phyloP scores from a whole-genome alignment of 495 filamentous ascomycete species.

The Darksidea phi region DNA sequence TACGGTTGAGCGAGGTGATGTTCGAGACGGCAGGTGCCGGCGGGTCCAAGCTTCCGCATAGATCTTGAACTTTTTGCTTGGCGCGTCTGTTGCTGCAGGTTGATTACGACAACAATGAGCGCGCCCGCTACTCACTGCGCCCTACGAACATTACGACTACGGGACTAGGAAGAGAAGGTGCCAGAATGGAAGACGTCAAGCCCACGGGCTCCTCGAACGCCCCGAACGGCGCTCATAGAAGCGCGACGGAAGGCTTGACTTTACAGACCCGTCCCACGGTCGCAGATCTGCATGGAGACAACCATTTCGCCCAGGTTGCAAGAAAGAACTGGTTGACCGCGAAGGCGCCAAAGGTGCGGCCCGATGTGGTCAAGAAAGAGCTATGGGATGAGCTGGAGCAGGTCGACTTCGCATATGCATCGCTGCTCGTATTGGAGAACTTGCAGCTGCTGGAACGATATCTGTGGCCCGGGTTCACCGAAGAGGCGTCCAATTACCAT shows the following conservation, averaged over 20 bases:
- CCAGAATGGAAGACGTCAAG: slow-evolving; percentile 24
- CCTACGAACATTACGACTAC: background rate
- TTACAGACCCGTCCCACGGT: slow-evolving; percentile 41
- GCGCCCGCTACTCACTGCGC: slow-evolving; percentile 1
- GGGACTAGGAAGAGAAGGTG: slow-evolving; percentile 1
- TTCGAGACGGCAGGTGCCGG: slow-evolving; percentile 23
- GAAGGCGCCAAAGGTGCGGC: slow-evolving; percentile 72
- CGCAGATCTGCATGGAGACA: slow-evolving; percentile 72
- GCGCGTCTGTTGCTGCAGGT: slow-evolving; percentile 1
- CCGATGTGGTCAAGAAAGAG: slow-evolving; percentile 79
- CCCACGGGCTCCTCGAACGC: background rate
- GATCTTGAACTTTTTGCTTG: slow-evolving; percentile 21
- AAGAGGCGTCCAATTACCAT: slow-evolving; percentile 87
- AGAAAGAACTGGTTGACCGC: slow-evolving; percentile 74
- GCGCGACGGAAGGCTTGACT: slow-evolving; percentile 2
- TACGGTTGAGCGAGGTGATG: slow-evolving; percentile 19
- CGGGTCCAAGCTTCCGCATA: slow-evolving; percentile 5
- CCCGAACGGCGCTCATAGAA: slow-evolving; percentile 3
- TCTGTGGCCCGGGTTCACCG: slow-evolving; percentile 89
- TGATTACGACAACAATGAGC: slow-evolving; percentile 16
- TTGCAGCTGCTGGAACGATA: slow-evolving; percentile 89
- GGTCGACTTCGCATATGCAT: slow-evolving; percentile 71
- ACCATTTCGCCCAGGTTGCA: slow-evolving; percentile 77
- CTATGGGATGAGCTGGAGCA: slow-evolving; percentile 89
- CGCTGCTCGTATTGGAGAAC: slow-evolving; percentile 81